Conservation (phyloP, 805 yeast genomes). For the Saccharomycopsis olivae region DNA sequence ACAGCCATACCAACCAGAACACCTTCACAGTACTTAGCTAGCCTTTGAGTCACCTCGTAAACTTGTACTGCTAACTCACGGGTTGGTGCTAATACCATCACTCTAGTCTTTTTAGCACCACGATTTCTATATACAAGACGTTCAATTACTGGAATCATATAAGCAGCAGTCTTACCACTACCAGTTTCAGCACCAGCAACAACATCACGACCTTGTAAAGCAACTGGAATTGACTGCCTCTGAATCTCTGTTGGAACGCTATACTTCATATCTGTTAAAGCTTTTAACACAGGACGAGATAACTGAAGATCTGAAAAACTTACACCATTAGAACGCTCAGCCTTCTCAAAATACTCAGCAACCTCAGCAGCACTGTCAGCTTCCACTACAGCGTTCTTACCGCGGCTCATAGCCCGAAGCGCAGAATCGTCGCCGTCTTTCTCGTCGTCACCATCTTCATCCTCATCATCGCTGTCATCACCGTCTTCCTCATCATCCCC, state of each 20-base stretch:
- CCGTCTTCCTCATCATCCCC: constrained; percentile 17
- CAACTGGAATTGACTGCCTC: constrained; percentile 86
- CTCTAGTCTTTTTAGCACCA: constrained; percentile 80
- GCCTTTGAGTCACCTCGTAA: constrained; percentile 80
- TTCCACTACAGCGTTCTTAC: constrained; percentile 31
- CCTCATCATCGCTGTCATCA: constrained; percentile 13
- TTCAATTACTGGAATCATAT: constrained; percentile 90
- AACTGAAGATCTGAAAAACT: constrained; percentile 66
- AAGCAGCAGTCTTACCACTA: constrained; percentile 99
- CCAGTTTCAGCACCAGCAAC: constrained; percentile 99
- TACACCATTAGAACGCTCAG: constrained; percentile 34
- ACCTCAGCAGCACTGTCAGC: constrained; percentile 75
- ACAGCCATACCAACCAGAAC: constrained; percentile 90
- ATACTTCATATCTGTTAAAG: constrained; percentile 72
- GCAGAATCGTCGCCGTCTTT: constrained; percentile 57
- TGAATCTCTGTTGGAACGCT: constrained; percentile 91
- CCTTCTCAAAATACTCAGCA: constrained; percentile 59
- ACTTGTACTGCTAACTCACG: constrained; percentile 98
- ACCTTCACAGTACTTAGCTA: constrained; percentile 66
- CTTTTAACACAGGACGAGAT: constrained; percentile 85
- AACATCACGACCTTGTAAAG: constrained; percentile 85
- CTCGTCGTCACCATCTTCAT: constrained; percentile 12
- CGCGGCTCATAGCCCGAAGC: too few relatives aligned
- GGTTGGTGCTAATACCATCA: constrained; percentile 85
- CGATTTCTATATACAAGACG: constrained; percentile 83